Evolutionary conservation across 345 rosid species (phyloP).

Genomic region (Citrus mangshanensis): DNA sequence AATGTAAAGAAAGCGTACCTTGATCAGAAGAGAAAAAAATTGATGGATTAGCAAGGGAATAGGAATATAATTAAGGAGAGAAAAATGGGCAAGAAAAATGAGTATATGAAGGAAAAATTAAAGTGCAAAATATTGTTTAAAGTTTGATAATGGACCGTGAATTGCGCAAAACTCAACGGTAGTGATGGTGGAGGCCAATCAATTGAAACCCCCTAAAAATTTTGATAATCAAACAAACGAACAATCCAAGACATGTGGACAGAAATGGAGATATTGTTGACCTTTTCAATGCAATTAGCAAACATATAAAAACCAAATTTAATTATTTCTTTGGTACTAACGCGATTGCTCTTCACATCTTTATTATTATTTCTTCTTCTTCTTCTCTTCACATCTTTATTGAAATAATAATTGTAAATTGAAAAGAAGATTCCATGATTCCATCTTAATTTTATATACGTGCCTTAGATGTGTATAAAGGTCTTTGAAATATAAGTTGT

Average conservation of each 20-base stretch:
- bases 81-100: neutral
- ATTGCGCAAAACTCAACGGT: slow-evolving; percentile 25
- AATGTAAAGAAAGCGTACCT: slow-evolving; percentile 16
- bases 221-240: slow-evolving; percentile 1
- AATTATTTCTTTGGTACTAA: slow-evolving; percentile 2
- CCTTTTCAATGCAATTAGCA: slow-evolving; percentile 20
- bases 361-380: too few species aligned
- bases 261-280: slow-evolving; percentile 17
- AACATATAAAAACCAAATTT: neutral
- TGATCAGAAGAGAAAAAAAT: slow-evolving; percentile 22
- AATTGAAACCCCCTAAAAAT: neutral
- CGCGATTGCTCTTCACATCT: neutral
- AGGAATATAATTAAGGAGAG: slow-evolving; percentile 11
- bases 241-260: slow-evolving; percentile 8
- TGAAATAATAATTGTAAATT: neutral
- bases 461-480: neutral
- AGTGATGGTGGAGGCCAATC: neutral
- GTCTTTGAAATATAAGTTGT: neutral
- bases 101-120: slow-evolving; percentile 1
- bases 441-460: neutral
- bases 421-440: neutral
- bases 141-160: slow-evolving; percentile 21
- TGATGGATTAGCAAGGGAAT: slow-evolving; percentile 8
- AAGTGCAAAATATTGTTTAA: neutral
- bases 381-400: neutral